These are phyloP conservation scores for Diutina pseudorugosa DNA, from an alignment of 1,139 yeast species.

Conservation along the genomic window DNA sequence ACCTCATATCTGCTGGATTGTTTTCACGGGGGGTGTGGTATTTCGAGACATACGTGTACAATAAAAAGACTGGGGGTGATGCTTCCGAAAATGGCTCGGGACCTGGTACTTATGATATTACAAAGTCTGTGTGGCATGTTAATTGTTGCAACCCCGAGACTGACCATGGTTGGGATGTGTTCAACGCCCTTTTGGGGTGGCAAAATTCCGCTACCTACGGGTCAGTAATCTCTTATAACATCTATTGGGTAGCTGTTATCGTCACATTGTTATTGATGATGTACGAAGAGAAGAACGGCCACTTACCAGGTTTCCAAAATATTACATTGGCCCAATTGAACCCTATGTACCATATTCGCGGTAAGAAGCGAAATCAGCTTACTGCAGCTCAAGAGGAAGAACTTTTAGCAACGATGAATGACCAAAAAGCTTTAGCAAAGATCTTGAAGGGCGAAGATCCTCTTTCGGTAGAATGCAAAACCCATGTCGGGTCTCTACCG, in stretches of 20 bases:
- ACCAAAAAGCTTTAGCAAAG: conserved; percentile 6
- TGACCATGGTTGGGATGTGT: conserved; percentile 6
- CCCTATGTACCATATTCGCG: conserved; percentile 1
- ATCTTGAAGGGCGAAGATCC: background rate
- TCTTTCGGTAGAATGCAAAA: background rate
- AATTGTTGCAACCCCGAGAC: conserved; percentile 6
- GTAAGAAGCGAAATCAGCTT: background rate
- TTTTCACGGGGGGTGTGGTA: conserved; percentile 6
- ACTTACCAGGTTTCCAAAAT: background rate
- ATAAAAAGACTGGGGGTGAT: conserved; percentile 5
- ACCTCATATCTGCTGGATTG: conserved; percentile 6
- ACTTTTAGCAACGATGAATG: conserved; percentile 34
- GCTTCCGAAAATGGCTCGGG: conserved; percentile 5
- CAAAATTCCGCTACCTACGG: conserved; percentile 4
- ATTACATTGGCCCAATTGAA: background rate
- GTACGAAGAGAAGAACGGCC: background rate
- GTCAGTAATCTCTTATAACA: conserved; percentile 5
- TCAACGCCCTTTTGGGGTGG: conserved; percentile 6
- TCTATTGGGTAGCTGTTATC: conserved; percentile 5
- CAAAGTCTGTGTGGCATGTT: conserved; percentile 6
- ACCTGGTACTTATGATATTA: conserved; percentile 6
- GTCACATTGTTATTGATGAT: background rate
- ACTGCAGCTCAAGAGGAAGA: conserved; percentile 38
- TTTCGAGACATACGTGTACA: conserved; percentile 4
- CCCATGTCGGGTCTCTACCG: background rate